A percentile compares a stretch with the other conserved stretches of the same genome.
Conservation (phyloP, 2,329 filamentous ascomycete species). For the Didymella pomorum region DNA sequence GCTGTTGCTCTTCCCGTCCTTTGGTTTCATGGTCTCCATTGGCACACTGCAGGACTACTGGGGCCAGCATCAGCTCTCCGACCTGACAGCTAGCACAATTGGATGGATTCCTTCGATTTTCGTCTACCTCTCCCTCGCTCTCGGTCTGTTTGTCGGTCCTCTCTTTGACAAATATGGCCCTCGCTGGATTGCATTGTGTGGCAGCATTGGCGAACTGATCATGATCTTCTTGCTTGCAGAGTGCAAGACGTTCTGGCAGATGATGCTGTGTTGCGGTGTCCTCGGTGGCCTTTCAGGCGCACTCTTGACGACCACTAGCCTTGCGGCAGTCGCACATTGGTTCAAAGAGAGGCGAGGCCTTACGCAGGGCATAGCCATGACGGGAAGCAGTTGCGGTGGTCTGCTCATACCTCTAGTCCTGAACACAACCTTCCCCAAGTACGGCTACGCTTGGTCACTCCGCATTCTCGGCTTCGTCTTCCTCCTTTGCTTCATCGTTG, state of each 20-base stretch:
- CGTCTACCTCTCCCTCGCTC: constrained; percentile 81
- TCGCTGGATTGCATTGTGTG: constrained; percentile 44
- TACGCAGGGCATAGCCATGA: constrained; percentile 52
- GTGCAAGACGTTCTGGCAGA: constrained; percentile 53
- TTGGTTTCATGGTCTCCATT: constrained; percentile 57
- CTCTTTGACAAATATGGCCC: constrained; percentile 62
- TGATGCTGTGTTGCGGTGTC: constrained; percentile 52
- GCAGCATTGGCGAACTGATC: constrained; percentile 37
- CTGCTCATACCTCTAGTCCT: constrained; percentile 50
- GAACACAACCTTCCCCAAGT: constrained; percentile 41
- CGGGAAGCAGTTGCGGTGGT: constrained; percentile 47
- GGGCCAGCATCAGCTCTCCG: constrained; percentile 72
- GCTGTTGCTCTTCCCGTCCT: constrained; percentile 44
- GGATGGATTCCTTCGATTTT: constrained; percentile 95
- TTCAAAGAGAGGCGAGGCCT: constrained; percentile 50
- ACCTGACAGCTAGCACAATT: constrained; percentile 67
- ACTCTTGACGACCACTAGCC: constrained; percentile 49
- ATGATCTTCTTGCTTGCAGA: constrained; percentile 48
- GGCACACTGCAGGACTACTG: constrained; percentile 85
- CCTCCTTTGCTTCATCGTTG: constrained; percentile 42
- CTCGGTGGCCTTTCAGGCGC: constrained; percentile 52
- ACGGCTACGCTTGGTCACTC: constrained; percentile 50
- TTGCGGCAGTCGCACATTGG: constrained; percentile 51
- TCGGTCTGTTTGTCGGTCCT: constrained; percentile 84
- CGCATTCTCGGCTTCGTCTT: constrained; percentile 52